Conservation (phyloP, 768 basidiomycete species). For the Lactifluus volemus region DNA sequence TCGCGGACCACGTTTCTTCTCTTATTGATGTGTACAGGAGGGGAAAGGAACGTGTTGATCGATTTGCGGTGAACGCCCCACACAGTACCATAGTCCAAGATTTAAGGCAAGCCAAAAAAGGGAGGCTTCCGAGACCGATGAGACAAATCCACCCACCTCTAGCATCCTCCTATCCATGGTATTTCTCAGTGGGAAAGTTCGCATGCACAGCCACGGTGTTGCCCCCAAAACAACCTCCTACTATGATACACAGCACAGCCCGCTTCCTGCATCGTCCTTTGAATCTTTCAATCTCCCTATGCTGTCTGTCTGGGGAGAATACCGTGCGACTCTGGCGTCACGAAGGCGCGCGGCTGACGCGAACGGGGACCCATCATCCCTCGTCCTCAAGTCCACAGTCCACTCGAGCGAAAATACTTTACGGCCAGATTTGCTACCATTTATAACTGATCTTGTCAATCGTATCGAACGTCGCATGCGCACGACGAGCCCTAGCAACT, state of each 20-base stretch:
- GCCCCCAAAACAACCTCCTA: slow-evolving; percentile 22
- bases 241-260: slow-evolving; percentile 44
- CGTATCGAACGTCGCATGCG: slow-evolving; percentile 66
- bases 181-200: slow-evolving; percentile 81
- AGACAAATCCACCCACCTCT: slow-evolving; percentile 42
- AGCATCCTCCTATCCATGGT: slow-evolving; percentile 57
- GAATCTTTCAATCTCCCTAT: slow-evolving; percentile 69
- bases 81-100: slow-evolving; percentile 28
- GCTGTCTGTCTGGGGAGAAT: slow-evolving; percentile 78
- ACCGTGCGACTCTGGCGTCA: slow-evolving; percentile 47
- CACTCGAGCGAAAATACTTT: slow-evolving; percentile 84
- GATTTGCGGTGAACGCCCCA: slow-evolving; percentile 48
- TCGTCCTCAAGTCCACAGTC: slow-evolving; percentile 82
- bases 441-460: slow-evolving; percentile 67
- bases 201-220: slow-evolving; percentile 59
- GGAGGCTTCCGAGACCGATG: slow-evolving; percentile 19
- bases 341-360: slow-evolving; percentile 29
- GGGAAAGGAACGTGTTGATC: slow-evolving; percentile 70
- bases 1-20: slow-evolving; percentile 73
- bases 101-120: not conserved
- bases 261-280: slow-evolving; percentile 41
- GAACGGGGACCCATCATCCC: slow-evolving; percentile 41
- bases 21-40: slow-evolving; percentile 76
- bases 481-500: slow-evolving; percentile 31
- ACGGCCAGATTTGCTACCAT: slow-evolving; percentile 74